Conservation (phyloP, 139 green algal genomes). For the Astrephomene gubernaculifera region DNA sequence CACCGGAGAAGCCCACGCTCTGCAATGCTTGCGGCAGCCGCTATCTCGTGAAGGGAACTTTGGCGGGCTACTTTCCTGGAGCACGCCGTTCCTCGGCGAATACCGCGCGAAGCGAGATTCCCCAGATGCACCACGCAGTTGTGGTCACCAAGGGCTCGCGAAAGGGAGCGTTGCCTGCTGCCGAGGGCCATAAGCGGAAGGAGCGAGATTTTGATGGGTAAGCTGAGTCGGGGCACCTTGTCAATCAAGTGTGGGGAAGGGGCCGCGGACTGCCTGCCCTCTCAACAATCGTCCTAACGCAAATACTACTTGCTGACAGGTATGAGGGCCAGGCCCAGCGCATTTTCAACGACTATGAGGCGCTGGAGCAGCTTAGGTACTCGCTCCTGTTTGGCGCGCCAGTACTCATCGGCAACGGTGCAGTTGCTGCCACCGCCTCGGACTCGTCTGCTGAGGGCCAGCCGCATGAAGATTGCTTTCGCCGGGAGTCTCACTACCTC, state of each 20-base stretch:
- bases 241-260: too few species aligned
- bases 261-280: too few species aligned
- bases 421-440: constrained; percentile 1
- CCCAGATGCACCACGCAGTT: not conserved
- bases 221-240: too few species aligned
- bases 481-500: constrained; percentile 13
- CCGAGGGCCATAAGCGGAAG: constrained; percentile 24
- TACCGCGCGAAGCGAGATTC: not conserved
- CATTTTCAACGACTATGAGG: constrained; percentile 29
- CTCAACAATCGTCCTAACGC: constrained; percentile 13
- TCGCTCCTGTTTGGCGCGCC: not conserved
- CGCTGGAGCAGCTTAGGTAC: constrained; percentile 15
- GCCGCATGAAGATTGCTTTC: constrained; percentile 12
- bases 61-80: constrained; percentile 46
- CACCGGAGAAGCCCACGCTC: constrained; percentile 51
- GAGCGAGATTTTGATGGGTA: not conserved
- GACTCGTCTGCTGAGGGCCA: constrained; percentile 11
- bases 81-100: not conserved
- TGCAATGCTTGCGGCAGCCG: constrained; percentile 59
- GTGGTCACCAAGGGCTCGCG: constrained; percentile 12
- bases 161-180: not conserved
- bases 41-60: constrained; percentile 49
- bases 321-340: not conserved
- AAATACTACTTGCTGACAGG: not conserved
- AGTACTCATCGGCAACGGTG: not conserved